phyloP scores from a whole-genome alignment of 352 stramenopile species.

The Aphanomyces invadans region DNA sequence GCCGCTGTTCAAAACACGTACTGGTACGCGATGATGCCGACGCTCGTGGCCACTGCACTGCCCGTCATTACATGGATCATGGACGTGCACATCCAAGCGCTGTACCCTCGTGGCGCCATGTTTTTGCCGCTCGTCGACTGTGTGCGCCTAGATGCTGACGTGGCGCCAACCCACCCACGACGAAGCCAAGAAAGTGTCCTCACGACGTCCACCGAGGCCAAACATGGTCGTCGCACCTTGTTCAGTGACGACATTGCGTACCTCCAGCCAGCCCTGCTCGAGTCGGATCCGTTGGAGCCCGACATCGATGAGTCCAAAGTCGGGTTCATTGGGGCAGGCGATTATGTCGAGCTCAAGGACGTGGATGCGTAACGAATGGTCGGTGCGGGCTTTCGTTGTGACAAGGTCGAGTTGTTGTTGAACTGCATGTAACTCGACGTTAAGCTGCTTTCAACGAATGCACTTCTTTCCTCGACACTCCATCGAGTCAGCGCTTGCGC shows the following conservation, averaged over 20 bases:
- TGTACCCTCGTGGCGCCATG: slow-evolving; percentile 53
- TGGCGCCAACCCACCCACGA: no score
- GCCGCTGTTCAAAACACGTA: slow-evolving; percentile 17
- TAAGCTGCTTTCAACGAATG: no score
- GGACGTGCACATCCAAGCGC: slow-evolving; percentile 55
- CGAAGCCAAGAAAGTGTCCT: no score
- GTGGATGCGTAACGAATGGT: background rate
- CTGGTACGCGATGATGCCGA: slow-evolving; percentile 41
- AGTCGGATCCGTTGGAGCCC: background rate
- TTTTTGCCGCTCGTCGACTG: slow-evolving; percentile 73
- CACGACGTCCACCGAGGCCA: no score
- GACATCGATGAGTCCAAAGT: background rate
- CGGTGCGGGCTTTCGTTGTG: no score
- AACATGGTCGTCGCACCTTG: no score
- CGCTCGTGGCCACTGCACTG: slow-evolving; percentile 50
- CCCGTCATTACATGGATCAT: slow-evolving; percentile 61
- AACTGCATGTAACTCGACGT: no score
- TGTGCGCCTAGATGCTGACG: slow-evolving; percentile 60
- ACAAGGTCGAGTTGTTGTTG: no score
- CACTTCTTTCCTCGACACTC: no score
- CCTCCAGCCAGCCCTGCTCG: background rate
- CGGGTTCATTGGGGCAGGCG: background rate
- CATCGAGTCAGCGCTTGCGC: no score
- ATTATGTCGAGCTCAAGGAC: background rate
- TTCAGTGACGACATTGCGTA: background rate